Base-by-base conservation (phyloP, 257 asterid species). In the Dorcoceras hygrometricum region DNA sequence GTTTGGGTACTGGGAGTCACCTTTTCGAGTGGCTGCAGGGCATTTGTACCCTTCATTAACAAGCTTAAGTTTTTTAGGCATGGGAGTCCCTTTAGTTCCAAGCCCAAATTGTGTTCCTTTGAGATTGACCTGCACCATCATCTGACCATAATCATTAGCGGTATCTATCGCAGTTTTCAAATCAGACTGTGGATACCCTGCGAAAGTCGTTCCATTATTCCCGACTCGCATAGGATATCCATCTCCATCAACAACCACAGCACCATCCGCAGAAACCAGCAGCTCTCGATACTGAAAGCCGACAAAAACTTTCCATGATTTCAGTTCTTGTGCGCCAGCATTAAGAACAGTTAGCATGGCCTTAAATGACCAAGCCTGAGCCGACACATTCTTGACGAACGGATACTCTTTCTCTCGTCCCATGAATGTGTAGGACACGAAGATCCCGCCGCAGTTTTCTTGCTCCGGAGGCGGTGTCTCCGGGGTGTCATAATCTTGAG, bases 131-230 rank as follows among this genome's bases (percentile, higher is more conserved):
- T 82, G 73, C 2, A 62, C 90, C 70, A 79, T 85, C 88, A 88
- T 87, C 83, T 88, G 95, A 24, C 78, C 39, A 7, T 51, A 71
- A 69, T 94, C 97, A 0, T 81, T 84, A 0, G 99, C 99, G 0
- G 99, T 94, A 1, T 94, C 99, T 16, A 94, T 90, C 8, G 99
- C 97, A 0, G 99, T 94, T 57, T 86, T 81, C 59, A 93, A 71
- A 75, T 93, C 99, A 0, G 90, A 12, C 78, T 75, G 78, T 1
- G 97, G 99, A 43, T 73, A 83, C 5, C 99, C 99, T 0, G 88
- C 86, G 0, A 93, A 63, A 19, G 69, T 14, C 0, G 97, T 88
- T 51, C 96, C 97, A 14, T 90, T 88, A 20, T 83, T 89, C 26
- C 87, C 88, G 1, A 81, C 88, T 19, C 27, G 43, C 20, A 78